These are phyloP conservation scores for Elaeis guineensis DNA, from an alignment of 176 grass and related monocot species.

Conservation along the genomic window DNA sequence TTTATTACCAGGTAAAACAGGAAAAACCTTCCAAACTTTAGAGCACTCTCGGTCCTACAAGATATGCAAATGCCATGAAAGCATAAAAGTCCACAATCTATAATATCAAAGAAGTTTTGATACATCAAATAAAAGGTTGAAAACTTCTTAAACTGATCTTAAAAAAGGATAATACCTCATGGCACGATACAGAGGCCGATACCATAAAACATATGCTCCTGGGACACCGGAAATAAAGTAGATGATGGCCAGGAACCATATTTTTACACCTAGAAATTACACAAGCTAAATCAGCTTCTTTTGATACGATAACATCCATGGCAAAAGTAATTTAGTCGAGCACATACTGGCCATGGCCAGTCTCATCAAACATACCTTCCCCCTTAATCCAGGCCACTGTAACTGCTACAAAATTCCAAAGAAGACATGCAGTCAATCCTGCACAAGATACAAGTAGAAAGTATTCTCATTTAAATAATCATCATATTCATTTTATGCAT, in stretches of 20 bases:
- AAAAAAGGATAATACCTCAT: conserved; percentile 59
- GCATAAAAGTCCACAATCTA: neutral
- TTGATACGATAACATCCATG: neutral
- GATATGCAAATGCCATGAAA: conserved; percentile 12
- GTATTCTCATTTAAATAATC: neutral
- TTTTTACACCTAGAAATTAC: conserved; percentile 73
- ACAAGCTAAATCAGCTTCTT: conserved; percentile 6
- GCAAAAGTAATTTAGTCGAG: too few species aligned
- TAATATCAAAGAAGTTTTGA: neutral
- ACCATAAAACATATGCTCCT: conserved; percentile 95
- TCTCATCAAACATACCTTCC: conserved; percentile 40
- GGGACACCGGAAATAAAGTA: conserved; percentile 96
- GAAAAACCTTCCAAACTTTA: conserved; percentile 96
- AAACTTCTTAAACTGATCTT: conserved; percentile 9
- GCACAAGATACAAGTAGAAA: conserved; percentile 21
- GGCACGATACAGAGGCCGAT: conserved; percentile 95
- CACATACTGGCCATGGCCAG: conserved; percentile 1
- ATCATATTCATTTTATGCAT: too few species aligned
- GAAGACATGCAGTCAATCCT: conserved; percentile 77
- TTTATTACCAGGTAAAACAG: conserved; percentile 67
- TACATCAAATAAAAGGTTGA: neutral
- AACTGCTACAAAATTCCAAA: conserved; percentile 94
- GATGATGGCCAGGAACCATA: conserved; percentile 94
- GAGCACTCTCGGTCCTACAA: conserved; percentile 91
- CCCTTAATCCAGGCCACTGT: conserved; percentile 97